phyloP scores from a whole-genome alignment of 192 early-diverging fungal species.

The Chytriomyces confervae region DNA sequence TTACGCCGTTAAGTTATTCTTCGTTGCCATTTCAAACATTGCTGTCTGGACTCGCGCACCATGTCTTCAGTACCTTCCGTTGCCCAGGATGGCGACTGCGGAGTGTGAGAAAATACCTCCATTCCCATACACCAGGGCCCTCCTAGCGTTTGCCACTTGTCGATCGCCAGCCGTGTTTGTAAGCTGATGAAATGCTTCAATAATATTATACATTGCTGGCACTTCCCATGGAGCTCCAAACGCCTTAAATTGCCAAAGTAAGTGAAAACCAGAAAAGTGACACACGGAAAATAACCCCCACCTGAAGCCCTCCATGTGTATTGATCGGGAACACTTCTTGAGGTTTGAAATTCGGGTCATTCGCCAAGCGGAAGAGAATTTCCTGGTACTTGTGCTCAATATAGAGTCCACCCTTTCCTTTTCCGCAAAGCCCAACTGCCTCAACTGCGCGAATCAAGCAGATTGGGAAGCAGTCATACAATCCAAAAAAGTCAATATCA shows the following conservation, averaged over 20 bases:
- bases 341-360: conserved; percentile 40
- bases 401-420: conserved; percentile 49
- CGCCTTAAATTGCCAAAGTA: conserved; percentile 5
- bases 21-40: too few species aligned
- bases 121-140: conserved; percentile 56
- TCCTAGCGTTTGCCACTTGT: conserved; percentile 42
- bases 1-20: too few species aligned
- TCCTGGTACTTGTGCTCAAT: conserved; percentile 48
- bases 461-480: conserved; percentile 59
- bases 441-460: conserved; percentile 55
- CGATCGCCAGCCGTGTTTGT: conserved; percentile 39
- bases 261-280: not conserved
- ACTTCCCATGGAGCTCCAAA: conserved; percentile 61
- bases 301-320: conserved; percentile 52
- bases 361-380: conserved; percentile 38
- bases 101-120: conserved; percentile 51
- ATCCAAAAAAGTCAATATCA: conserved; percentile 56
- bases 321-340: conserved; percentile 55
- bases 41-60: too few species aligned
- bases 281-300: not conserved
- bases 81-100: conserved; percentile 47
- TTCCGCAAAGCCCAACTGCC: conserved; percentile 52
- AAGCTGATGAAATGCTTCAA: conserved; percentile 48
- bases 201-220: conserved; percentile 58
- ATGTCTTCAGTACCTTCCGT: conserved; percentile 34